Percentiles rank a stretch among this genome's conserved stretches.
phyloP scores from a whole-genome alignment of 2,329 filamentous ascomycete species.

The Beauveria asiatica region DNA sequence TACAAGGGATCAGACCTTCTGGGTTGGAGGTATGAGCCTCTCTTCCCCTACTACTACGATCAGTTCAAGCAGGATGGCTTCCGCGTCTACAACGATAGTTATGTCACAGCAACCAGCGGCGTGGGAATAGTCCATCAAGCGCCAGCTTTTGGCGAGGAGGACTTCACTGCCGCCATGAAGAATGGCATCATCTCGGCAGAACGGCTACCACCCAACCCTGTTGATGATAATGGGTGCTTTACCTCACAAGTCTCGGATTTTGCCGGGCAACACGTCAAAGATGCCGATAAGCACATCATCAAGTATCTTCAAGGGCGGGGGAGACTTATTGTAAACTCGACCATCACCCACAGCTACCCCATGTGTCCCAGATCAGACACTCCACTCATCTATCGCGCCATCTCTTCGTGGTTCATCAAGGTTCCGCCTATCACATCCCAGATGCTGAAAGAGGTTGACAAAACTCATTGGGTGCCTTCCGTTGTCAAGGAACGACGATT shows the following conservation, averaged over 20 bases:
- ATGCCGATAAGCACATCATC: constrained; percentile 20
- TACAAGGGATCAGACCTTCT: constrained; percentile 60
- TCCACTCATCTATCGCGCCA: constrained; percentile 19
- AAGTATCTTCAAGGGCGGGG: constrained; percentile 6
- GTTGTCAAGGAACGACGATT: constrained; percentile 21
- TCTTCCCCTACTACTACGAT: constrained; percentile 64
- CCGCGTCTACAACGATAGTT: constrained; percentile 57
- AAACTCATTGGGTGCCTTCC: constrained; percentile 16
- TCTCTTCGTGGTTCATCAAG: constrained; percentile 22
- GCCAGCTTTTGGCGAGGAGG: constrained; percentile 69
- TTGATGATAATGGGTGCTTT: constrained; percentile 43
- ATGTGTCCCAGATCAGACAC: constrained; percentile 20
- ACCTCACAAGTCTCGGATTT: constrained; percentile 19
- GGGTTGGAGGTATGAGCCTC: constrained; percentile 63
- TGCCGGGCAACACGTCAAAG: constrained; percentile 20
- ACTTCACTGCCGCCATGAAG: constrained; percentile 45
- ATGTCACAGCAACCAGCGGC: constrained; percentile 65
- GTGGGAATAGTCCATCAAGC: constrained; percentile 68
- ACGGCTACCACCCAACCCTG: constrained; percentile 60
- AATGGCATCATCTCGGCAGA: constrained; percentile 54
- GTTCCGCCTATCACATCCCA: constrained; percentile 14
- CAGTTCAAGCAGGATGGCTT: constrained; percentile 53
- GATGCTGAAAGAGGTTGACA: constrained; percentile 16
- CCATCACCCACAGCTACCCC: too few relatives aligned
- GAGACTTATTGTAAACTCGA: too few relatives aligned